Base-by-base conservation (phyloP, 805 yeast genomes). In the Yueomyces sinensis region DNA sequence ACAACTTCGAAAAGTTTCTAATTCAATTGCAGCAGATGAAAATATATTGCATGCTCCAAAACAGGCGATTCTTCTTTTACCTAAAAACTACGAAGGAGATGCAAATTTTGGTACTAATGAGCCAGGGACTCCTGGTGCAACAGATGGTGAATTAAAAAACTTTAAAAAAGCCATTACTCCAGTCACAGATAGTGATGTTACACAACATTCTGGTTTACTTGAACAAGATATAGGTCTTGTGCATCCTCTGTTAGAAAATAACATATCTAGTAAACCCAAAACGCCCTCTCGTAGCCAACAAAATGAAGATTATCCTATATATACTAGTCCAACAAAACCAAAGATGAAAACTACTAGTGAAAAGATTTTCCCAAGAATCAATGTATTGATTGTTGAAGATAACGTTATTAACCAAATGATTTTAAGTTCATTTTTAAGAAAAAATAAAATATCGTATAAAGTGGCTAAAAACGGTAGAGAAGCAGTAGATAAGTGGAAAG, bases 391-490 rank as follows among this genome's bases (percentile, higher is more conserved):
- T 29, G 98, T 91, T 9, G 99, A 91, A 56, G 99, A 91, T 64
- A 91, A 91, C 57, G 78, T 86, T 27, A 87, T 91, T 49, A 91
- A 91, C 58, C 93, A 83, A 59, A 81, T 82, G 32, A 87, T 91
- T 66, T 65, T 91, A 54, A 91, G 87, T 14, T 82, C 93, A 13
- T 89, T 86, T 48, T 64, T 91, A 55, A 70, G 84, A 44, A 80
- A 83, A 42, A 89, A 89, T 49, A 73, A 82, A 38, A 87, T 91
- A 22, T 79, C 78, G 30, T 84, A 77, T 43, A 78, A 77, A 40
- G 76, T 86, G 31, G 97, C 97, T 4, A 79, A 82, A 39, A 89
- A 86, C 46, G 99, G 99, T 20, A 74, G 77, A 46, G 97, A 91
- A 50, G 99, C 98, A 1, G 72, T 91, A 3, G 94, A 86, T 42